These are phyloP conservation scores for Chaetomium sp. DNA, from an alignment of 2,329 filamentous ascomycete genomes.

Conservation along the genomic window DNA sequence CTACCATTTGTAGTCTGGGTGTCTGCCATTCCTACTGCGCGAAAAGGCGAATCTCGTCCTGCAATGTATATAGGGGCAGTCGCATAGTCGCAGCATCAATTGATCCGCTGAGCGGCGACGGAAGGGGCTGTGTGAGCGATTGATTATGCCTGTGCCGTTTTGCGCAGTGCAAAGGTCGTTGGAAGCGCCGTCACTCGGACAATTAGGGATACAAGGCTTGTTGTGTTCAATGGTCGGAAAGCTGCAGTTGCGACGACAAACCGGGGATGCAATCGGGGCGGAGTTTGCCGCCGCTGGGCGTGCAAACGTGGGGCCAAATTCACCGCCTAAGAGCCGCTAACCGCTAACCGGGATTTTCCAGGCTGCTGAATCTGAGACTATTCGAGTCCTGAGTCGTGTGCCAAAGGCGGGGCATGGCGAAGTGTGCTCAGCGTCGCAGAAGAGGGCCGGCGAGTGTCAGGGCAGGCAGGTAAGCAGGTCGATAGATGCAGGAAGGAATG, in stretches of 20 bases:
- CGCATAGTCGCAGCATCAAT: constrained; percentile 26
- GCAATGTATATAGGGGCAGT: constrained; percentile 7
- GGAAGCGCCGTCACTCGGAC: no score
- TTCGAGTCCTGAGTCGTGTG: background rate
- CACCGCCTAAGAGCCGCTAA: constrained; percentile 14
- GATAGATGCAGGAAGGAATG: background rate
- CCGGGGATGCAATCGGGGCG: background rate
- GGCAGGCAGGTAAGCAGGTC: background rate
- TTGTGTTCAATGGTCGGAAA: background rate
- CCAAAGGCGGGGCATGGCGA: constrained; percentile 7
- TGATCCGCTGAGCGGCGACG: background rate
- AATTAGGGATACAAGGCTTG: background rate
- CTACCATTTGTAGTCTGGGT: background rate
- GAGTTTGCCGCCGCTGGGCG: background rate
- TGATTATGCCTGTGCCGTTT: background rate
- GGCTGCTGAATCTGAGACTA: background rate
- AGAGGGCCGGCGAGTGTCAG: background rate
- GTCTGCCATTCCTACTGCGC: constrained; percentile 29
- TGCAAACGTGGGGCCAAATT: constrained; percentile 13
- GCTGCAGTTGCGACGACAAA: background rate
- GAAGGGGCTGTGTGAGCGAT: background rate
- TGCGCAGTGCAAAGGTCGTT: background rate
- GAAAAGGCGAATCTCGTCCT: constrained; percentile 15
- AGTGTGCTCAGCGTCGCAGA: background rate
- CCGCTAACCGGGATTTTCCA: constrained; percentile 8